Evolutionary conservation across 1,284 basidiomycete species (phyloP), one percentile per base, ranked within the genome.

Genomic region (Crucibulum parvulum): DNA sequence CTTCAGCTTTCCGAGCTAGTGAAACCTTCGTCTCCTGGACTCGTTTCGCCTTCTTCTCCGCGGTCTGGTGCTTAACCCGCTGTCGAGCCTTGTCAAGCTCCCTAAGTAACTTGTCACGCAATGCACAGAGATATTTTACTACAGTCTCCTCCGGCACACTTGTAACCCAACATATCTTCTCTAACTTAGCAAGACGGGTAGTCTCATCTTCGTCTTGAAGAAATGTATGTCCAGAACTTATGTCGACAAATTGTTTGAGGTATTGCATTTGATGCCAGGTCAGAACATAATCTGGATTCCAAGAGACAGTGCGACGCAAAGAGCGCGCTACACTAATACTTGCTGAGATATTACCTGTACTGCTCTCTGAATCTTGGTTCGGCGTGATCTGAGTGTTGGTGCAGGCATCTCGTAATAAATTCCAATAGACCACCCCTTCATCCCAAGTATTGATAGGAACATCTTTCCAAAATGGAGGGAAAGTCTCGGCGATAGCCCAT

Each of bases 191-290:
- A 24, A 73, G 72, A 6, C 71, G 72, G 36, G 66, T 69, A 35
- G 68, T 74, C 15, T 70, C 70, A 48, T 85, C 81, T 18, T 74
- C 72, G 53, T 82, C 79, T 58, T 89, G 79, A 31, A 88, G 67
- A 2, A 87, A 84, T 0, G 86, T 88, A 36, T 69, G 69, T 7
- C 78, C 79, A 13, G 78, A 82, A 5, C 69, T 59, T 24, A 69
- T 62, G 60, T 87, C 80, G 24, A 84, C 73, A 60, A 79, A 85
- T 59, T 79, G 81, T 51, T 81, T 80, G 62, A 93, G 72, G 70
- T 87, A 92, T 62, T 85, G 84, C 50, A 76, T 83, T 70, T 93
- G 91, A 67, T 87, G 83, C 83, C 84, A 87, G 0, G 89, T 88
- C 47, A 93, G 71, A 47, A 78, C 77, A 65, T 92, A 92, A 5